Conservation (phyloP, 2,329 filamentous ascomycete species). For the Cladophialophora chaetospira region DNA sequence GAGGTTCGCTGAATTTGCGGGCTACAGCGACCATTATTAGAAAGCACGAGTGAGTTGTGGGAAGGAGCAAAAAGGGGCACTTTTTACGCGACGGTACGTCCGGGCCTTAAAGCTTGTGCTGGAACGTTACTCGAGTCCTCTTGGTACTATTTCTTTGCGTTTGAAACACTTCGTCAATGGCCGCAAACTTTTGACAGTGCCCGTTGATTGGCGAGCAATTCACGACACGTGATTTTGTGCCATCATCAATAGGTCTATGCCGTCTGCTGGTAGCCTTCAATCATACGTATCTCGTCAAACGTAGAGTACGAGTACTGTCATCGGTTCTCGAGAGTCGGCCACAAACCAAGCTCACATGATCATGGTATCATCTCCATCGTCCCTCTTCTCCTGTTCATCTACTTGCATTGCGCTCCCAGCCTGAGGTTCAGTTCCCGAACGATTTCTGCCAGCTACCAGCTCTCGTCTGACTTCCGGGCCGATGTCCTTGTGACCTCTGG, state of each 20-base stretch:
- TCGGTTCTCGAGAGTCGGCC: background rate
- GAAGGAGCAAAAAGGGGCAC: too few relatives aligned
- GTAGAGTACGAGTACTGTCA: background rate
- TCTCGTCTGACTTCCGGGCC: slow-evolving; percentile 90
- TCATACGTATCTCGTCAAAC: background rate
- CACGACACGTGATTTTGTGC: background rate
- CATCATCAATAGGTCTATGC: background rate
- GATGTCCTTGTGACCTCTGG: slow-evolving; percentile 82
- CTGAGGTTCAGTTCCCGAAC: slow-evolving; percentile 66
- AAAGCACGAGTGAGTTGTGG: too few relatives aligned
- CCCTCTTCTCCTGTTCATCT: slow-evolving; percentile 76
- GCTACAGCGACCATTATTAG: too few relatives aligned
- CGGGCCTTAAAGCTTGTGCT: too few relatives aligned
- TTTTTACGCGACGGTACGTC: too few relatives aligned
- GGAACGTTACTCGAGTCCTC: too few relatives aligned
- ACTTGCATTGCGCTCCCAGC: slow-evolving; percentile 69
- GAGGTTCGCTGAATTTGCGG: too few relatives aligned
- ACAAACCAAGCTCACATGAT: slow-evolving; percentile 17
- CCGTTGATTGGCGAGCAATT: background rate
- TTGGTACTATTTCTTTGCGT: too few relatives aligned
- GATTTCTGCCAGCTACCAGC: slow-evolving; percentile 80
- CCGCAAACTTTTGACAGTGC: too few relatives aligned
- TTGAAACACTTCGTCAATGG: too few relatives aligned
- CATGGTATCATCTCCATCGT: slow-evolving; percentile 35
- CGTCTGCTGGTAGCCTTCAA: background rate